Evolutionary conservation across 192 early-diverging fungal species (phyloP).

Genomic region (Backusella westeae): DNA sequence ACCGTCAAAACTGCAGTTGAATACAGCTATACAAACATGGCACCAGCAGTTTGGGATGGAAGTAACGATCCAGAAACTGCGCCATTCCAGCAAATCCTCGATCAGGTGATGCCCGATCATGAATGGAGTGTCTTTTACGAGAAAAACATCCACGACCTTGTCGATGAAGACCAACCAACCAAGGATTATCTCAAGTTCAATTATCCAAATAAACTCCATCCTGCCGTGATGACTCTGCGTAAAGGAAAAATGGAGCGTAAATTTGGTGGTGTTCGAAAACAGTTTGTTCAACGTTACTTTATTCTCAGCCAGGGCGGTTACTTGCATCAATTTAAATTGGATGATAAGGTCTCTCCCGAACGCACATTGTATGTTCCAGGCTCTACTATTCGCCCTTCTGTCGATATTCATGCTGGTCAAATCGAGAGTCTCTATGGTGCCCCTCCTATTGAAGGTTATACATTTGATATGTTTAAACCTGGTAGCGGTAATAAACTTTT

Average conservation of each 20-base stretch:
- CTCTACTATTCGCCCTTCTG: slow-evolving; percentile 23
- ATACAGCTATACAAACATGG: slow-evolving; percentile 9
- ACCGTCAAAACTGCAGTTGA: slow-evolving; percentile 20
- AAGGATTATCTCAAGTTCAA: slow-evolving; percentile 37
- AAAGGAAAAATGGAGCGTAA: slow-evolving; percentile 38
- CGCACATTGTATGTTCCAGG: slow-evolving; percentile 44
- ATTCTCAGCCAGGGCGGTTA: slow-evolving; percentile 42
- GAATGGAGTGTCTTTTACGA: slow-evolving; percentile 43
- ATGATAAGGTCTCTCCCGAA: slow-evolving; percentile 32
- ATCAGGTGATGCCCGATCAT: slow-evolving; percentile 20
- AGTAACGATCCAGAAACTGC: slow-evolving; percentile 26
- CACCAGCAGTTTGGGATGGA: slow-evolving; percentile 16
- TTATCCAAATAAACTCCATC: slow-evolving; percentile 41
- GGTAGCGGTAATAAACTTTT: neutral
- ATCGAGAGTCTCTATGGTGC: neutral
- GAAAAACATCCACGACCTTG: slow-evolving; percentile 35
- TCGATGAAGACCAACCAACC: slow-evolving; percentile 31
- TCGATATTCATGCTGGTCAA: slow-evolving; percentile 12
- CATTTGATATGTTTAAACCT: slow-evolving; percentile 19
- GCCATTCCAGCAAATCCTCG: neutral
- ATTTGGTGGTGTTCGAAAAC: slow-evolving; percentile 38
- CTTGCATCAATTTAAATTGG: slow-evolving; percentile 40
- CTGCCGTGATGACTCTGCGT: slow-evolving; percentile 33
- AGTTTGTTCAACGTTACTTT: slow-evolving; percentile 43
- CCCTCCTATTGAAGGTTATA: neutral